These are phyloP conservation scores for Sphagnum tenellum DNA, from an alignment of 225 moss, liverwort and hornwort species.

Conservation along the genomic window DNA sequence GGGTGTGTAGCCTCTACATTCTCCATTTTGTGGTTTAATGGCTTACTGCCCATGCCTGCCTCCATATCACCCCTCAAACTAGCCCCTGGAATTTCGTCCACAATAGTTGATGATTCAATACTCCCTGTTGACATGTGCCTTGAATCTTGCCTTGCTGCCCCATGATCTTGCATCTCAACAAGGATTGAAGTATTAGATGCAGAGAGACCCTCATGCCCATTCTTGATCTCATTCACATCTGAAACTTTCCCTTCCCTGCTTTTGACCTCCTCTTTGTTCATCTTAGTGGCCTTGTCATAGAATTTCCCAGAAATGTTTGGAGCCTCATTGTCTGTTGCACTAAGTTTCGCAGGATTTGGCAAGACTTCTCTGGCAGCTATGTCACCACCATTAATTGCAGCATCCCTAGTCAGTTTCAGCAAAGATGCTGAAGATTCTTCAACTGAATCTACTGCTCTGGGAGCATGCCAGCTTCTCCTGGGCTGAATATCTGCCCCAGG, in stretches of 20 bases:
- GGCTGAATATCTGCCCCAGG: constrained; percentile 17
- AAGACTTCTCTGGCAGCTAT: constrained; percentile 3
- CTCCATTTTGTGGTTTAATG: constrained; percentile 6
- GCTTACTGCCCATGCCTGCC: constrained; percentile 9
- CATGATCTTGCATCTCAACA: constrained; percentile 11
- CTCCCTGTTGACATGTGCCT: constrained; percentile 8
- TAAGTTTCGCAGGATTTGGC: constrained; percentile 20
- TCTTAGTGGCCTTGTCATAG: constrained; percentile 8
- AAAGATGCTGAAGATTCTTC: constrained; percentile 18
- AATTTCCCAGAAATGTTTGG: constrained; percentile 22
- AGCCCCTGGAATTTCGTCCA: no score
- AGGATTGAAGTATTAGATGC: constrained; percentile 16
- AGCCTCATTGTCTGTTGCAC: constrained; percentile 24
- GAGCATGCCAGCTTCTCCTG: constrained; percentile 15
- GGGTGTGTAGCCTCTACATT: constrained; percentile 12
- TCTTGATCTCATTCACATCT: constrained; percentile 37
- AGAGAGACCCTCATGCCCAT: constrained; percentile 19
- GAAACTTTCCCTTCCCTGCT: constrained; percentile 39
- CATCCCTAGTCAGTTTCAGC: constrained; percentile 7
- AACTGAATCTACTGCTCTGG: constrained; percentile 13
- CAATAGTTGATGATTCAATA: constrained; percentile 16
- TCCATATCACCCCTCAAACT: no score
- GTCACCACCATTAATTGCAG: constrained; percentile 17
- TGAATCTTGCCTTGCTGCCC: constrained; percentile 8
- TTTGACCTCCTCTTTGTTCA: constrained; percentile 22